Base-by-base conservation (phyloP, 192 early-diverging fungal species). In the Irineochytrium annulatum region DNA sequence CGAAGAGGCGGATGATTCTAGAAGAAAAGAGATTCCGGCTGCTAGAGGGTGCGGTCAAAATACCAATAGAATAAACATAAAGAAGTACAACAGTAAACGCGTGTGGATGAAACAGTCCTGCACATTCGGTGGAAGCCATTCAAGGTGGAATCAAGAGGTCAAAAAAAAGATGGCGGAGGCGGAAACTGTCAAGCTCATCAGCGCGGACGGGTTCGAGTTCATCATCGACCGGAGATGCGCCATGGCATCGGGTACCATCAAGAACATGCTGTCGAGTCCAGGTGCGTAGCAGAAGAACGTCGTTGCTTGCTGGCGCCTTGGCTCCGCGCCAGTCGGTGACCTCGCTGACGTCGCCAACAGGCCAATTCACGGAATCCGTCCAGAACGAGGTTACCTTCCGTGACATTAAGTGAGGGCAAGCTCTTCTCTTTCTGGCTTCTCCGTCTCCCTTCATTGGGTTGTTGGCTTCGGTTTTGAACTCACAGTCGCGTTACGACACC, bases 201-300 rank as follows among this genome's bases (percentile, higher is more conserved):
- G 89, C 67, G 78, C 87, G 57, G 96, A 99, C 73, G 87, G 87
- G 0, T 95, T 97, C 59, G 84, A 87, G 35, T 95, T 97, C 68
- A 74, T 94, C 33, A 84, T 99, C 20, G 85, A 89, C 68, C 83
- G 90, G 19, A 74, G 87, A 34, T 91, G 89, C 53, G 96, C 96
- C 44, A 84, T 92, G 78, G 83, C 87, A 17, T 93, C 92, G 5
- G 91, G 93, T 0, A 95, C 96, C 14, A 88, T 99, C 52, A 90
- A 86, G 57, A 97, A 93, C 71, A 94, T 99, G 92, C 79, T 99
- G 1, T 88, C 88, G 19, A 82, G 82, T 48, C 86, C 95, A 35
- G n/a, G n/a, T n/a, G n/a, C n/a, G 87, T 87, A 87, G 72, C 63
- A 65, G 30, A 13, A 3, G 3, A 14, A 6, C 2, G 44, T 52